Evolutionary conservation across 805 yeast species (phyloP), one percentile per base, ranked within the genome.

Genomic region (Scheffersomyces spartinae): DNA sequence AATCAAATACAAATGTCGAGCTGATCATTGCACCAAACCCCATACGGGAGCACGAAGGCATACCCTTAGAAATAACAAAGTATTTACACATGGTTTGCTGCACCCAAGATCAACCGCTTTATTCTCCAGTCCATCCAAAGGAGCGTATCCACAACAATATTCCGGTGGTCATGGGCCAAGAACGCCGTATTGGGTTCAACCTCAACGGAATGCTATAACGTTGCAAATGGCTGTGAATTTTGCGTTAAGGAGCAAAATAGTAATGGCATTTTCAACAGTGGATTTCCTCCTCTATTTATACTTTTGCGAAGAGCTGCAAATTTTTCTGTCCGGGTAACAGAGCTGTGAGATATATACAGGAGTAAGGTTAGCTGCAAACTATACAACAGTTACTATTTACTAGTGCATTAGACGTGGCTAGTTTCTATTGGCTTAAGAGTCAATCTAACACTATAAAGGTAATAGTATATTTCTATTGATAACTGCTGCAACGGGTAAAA

Each of bases 41-140:
- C 80, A 73, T 70, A 61, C 76, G 76, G 76, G 73, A 62, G 62
- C 79, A 71, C 79, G 77, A 73, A 73, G 79, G 79, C 60, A 63
- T 56, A 47, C 72, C 77, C 74, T 71, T 69, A 68, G 73, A 52
- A 50, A 51, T 55, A 61, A 47, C 43, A 47, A 54, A 55, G 45
- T 42, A 46, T 52, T 49, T 53, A 51, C 70, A 58, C 58, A 70
- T 68, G 76, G 62, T 59, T 52, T 61, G 70, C 73, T 68, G 80
- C 80, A 73, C 81, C 81, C 81, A 65, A 73, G 81, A 73, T 62
- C 69, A 54, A 56, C 68, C 47, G 50, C 42, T 52, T 59, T 65
- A 32, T 38, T 73, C 78, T 73, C 71, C 79, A 70, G 76, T 60
- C 66, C 75, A 64, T 49, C 57, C 39, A 35, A 32, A 55, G 39